phyloP scores from a whole-genome alignment of 345 rosid species.

The Crucihimalaya himalaica region DNA sequence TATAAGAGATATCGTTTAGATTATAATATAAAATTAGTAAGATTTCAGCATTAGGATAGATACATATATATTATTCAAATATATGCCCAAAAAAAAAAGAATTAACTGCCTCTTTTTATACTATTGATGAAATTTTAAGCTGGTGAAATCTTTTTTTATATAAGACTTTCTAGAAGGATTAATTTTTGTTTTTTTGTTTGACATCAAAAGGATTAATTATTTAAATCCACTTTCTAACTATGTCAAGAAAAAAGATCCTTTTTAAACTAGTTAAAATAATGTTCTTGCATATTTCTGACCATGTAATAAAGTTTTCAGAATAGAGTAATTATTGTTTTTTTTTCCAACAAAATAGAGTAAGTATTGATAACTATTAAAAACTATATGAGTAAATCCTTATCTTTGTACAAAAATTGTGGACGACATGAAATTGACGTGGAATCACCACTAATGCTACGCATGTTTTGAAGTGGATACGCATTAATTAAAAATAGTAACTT shows the following conservation, averaged over 20 bases:
- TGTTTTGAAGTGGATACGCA: constrained; percentile 34
- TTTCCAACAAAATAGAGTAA: no score
- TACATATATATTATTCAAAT: background rate
- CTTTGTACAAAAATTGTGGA: background rate
- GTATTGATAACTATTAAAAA: background rate
- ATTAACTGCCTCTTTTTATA: background rate
- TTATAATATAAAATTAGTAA: background rate
- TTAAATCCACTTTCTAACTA: background rate
- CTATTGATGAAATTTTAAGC: background rate
- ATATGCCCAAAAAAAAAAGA: background rate
- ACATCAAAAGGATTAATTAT: no score
- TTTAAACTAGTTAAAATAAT: background rate
- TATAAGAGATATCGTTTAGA: background rate
- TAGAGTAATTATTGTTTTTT: no score
- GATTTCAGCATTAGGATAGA: background rate
- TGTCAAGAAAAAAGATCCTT: no score
- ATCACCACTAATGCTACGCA: constrained; percentile 17
- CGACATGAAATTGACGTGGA: constrained; percentile 15
- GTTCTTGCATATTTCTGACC: background rate
- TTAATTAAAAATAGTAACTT: constrained; percentile 18
- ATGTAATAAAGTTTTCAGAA: background rate
- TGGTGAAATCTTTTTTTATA: background rate
- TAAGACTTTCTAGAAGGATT: background rate
- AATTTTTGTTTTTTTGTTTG: no score
- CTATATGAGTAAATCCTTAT: background rate